Base-by-base conservation (phyloP, 2,329 filamentous ascomycete genomes). In the Tolypocladium nubicola region DNA sequence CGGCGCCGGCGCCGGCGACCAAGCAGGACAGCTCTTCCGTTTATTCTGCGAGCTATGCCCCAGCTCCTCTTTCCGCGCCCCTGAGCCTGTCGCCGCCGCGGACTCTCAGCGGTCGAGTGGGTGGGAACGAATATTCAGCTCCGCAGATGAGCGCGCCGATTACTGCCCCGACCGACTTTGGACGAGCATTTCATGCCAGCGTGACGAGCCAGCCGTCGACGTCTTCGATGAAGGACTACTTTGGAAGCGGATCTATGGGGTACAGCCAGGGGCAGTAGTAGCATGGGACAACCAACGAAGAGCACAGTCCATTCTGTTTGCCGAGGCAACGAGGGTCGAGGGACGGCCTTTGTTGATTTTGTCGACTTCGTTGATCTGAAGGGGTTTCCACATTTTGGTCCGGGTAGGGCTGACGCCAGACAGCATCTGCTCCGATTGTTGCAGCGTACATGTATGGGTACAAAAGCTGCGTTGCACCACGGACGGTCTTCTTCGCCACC, bases 131-230 rank as follows among this genome's bases (percentile, higher is more conserved):
- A 56, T 82, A 81, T 65, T 75, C 75, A 14, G 76, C 80, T 64
- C 73, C 79, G 3, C 80, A 82, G 63, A 73, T 83, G 71, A 80
- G 76, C 63, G 78, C 80, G 2, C 79, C 79, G 1, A 80, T 82
- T 57, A 75, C 76, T 3, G 75, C 79, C 4, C 71, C 80, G 0
- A 75, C 75, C 55, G 80, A 83, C 56, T 83, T 82, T 61, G 72
- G 74, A 2, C 75, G 77, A 58, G 74, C 76, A 6, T 73, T 79
- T 58, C 75, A 78, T 43, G 73, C 72, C 8, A 73, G 67, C 64
- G 68, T 77, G 65, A 62, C 67, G 4, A 68, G 63, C 56, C 69
- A 72, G 21, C 68, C 61, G 14, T 50, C 71, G 14, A 68, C 75
- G 59, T 77, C 76, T 5, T 73, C 76, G 11, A 75, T 79, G 67